Evolutionary conservation across 352 stramenopile species (phyloP).

Genomic region (Globisporangium cylindrosporum): DNA sequence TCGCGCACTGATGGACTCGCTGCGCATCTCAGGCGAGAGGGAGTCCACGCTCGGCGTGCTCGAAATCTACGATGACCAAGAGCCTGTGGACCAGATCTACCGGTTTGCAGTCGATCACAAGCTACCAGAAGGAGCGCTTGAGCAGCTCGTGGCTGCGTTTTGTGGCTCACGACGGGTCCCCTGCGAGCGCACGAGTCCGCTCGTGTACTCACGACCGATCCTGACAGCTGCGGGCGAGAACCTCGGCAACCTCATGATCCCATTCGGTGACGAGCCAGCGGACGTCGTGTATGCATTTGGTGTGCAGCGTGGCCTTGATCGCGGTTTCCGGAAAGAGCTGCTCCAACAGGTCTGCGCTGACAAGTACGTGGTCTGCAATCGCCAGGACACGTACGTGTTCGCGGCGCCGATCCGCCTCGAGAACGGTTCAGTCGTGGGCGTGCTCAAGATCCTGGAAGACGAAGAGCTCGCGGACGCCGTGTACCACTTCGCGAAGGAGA

Average conservation of each 20-base stretch:
- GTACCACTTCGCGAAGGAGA: slow-evolving; percentile 46
- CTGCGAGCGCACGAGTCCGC: slow-evolving; percentile 39
- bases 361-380: slow-evolving; percentile 54
- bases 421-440: slow-evolving; percentile 35
- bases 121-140: slow-evolving; percentile 26
- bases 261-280: slow-evolving; percentile 43
- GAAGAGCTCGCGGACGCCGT: slow-evolving; percentile 72
- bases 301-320: slow-evolving; percentile 28
- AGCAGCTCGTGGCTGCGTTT: slow-evolving; percentile 39
- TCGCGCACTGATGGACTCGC: slow-evolving; percentile 42
- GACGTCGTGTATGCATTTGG: slow-evolving; percentile 55
- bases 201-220: slow-evolving; percentile 56
- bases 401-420: slow-evolving; percentile 49
- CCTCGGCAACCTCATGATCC: slow-evolving; percentile 52
- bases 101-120: slow-evolving; percentile 58
- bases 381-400: slow-evolving; percentile 45
- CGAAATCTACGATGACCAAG: slow-evolving; percentile 61
- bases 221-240: slow-evolving; percentile 21
- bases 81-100: slow-evolving; percentile 71
- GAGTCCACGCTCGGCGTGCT: slow-evolving; percentile 37
- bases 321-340: slow-evolving; percentile 42
- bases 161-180: slow-evolving; percentile 25
- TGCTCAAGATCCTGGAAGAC: slow-evolving; percentile 49
- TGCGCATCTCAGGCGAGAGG: slow-evolving; percentile 34
- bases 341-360: slow-evolving; percentile 46